phyloP scores from a whole-genome alignment of 495 filamentous ascomycete genomes.

The Penicillium daleae region DNA sequence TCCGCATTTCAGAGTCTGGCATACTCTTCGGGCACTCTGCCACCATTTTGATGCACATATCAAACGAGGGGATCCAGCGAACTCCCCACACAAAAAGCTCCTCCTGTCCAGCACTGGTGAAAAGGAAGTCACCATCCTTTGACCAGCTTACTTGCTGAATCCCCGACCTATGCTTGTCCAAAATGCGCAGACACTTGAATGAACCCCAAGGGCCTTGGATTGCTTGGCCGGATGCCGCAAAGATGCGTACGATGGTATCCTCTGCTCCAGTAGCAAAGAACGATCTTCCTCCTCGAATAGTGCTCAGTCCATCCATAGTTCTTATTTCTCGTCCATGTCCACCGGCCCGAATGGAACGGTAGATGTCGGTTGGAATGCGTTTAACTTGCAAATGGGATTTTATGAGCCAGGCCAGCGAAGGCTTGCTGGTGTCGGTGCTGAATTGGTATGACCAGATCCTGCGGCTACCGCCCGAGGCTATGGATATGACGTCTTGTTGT shows the following conservation, averaged over 20 bases:
- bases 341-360: conserved; percentile 60
- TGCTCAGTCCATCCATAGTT: conserved; percentile 59
- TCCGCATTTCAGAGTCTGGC: conserved; percentile 70
- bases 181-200: conserved; percentile 60
- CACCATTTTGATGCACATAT: conserved; percentile 33
- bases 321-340: conserved; percentile 91
- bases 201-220: conserved; percentile 29
- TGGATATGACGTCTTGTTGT: conserved; percentile 63
- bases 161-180: conserved; percentile 78
- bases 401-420: conserved; percentile 58
- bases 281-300: conserved; percentile 17
- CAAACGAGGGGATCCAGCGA: conserved; percentile 51
- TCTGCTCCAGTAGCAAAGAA: conserved; percentile 82
- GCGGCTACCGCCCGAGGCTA: conserved; percentile 84
- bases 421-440: conserved; percentile 24
- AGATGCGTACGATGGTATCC: conserved; percentile 81
- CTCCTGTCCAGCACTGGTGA: conserved; percentile 83
- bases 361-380: background rate
- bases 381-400: conserved; percentile 31
- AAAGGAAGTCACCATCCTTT: conserved; percentile 63
- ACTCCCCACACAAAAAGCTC: conserved; percentile 88
- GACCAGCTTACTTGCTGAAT: conserved; percentile 84
- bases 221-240: conserved; percentile 22
- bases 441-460: conserved; percentile 66
- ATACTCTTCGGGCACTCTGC: conserved; percentile 61